Conservation (phyloP, 192 early-diverging fungal species). For the Gryganskiella cystojenkinii region DNA sequence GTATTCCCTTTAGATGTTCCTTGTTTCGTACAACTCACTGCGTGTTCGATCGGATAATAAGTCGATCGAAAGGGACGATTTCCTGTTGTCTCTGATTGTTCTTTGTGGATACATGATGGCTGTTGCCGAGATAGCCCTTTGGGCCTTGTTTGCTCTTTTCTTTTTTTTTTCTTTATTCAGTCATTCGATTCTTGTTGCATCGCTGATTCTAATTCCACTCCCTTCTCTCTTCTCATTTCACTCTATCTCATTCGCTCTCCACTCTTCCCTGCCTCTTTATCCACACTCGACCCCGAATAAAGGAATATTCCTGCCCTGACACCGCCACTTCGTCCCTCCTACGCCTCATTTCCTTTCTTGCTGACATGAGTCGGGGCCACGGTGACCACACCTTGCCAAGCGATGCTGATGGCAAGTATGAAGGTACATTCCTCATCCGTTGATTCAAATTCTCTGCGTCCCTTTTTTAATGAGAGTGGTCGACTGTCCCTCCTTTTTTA, state of each 20-base stretch:
- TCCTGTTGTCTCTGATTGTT: background rate
- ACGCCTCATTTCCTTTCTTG: background rate
- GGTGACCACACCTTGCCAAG: background rate
- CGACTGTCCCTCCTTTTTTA: no score
- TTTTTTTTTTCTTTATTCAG: background rate
- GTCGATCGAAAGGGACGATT: background rate
- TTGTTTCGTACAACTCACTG: no score
- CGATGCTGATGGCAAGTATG: no score
- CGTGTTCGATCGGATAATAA: no score
- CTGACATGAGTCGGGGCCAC: background rate
- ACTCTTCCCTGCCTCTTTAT: slow-evolving; percentile 1
- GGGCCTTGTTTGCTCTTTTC: background rate
- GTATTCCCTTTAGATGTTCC: no score
- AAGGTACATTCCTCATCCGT: no score
- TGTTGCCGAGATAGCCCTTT: background rate
- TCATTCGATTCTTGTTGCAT: background rate
- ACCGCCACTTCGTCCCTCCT: slow-evolving; percentile 1
- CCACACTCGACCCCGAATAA: no score
- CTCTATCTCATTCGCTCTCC: background rate
- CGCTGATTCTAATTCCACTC: background rate
- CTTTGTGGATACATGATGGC: background rate
- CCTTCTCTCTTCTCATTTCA: background rate
- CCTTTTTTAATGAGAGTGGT: no score
- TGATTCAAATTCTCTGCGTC: no score
- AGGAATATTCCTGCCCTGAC: background rate